phyloP scores from a whole-genome alignment of 768 basidiomycete genomes.

The Tylopilus sp. region DNA sequence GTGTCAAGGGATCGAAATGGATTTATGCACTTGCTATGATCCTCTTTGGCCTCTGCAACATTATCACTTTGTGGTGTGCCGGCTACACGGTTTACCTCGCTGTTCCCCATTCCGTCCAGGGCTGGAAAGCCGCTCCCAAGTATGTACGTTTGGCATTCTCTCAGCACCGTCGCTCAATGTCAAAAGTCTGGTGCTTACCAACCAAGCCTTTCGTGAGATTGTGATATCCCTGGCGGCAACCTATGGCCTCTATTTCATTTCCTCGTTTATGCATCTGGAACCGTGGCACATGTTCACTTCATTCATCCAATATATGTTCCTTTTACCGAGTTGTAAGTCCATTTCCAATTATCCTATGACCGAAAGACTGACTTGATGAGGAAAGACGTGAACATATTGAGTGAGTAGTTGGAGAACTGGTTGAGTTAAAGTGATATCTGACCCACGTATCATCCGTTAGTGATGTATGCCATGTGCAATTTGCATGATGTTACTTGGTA shows the following conservation, averaged over 20 bases:
- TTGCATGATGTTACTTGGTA: constrained; percentile 81
- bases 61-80: constrained; percentile 85
- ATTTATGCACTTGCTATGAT: constrained; percentile 74
- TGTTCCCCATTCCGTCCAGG: constrained; percentile 67
- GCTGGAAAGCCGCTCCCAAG: constrained; percentile 74
- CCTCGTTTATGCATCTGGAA: constrained; percentile 85
- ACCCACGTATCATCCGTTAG: constrained; percentile 24
- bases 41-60: constrained; percentile 73
- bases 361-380: constrained; percentile 7
- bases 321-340: constrained; percentile 68
- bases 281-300: constrained; percentile 98
- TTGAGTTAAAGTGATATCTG: neutral
- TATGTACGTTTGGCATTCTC: constrained; percentile 34
- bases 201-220: constrained; percentile 77
- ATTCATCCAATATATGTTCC: constrained; percentile 89
- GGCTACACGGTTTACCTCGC: constrained; percentile 87
- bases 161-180: constrained; percentile 22
- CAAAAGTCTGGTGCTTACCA: constrained; percentile 56
- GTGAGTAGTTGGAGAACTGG: constrained; percentile 31
- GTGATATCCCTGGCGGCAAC: constrained; percentile 75
- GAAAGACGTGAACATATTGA: constrained; percentile 76
- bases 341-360: neutral
- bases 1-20: constrained; percentile 73
- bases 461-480: constrained; percentile 96
- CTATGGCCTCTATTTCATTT: constrained; percentile 81